Evolutionary conservation across 805 yeast species (phyloP), one percentile per base, ranked within the genome.

Genomic region (Lipomyces starkeyi): DNA sequence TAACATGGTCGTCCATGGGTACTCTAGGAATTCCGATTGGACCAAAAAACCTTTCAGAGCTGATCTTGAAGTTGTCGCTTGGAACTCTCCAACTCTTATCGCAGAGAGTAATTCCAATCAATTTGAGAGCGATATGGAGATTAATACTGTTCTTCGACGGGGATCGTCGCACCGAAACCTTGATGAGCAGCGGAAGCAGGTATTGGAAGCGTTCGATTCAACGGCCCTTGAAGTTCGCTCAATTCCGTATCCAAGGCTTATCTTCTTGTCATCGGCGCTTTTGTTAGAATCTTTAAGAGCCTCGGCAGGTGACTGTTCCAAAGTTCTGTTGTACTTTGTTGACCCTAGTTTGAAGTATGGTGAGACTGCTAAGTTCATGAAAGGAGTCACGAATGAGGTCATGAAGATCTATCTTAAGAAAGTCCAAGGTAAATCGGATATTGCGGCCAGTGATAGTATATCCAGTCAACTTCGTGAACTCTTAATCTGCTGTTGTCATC

Each of bases 1-100:
- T 78, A 95, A 94, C 75, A 82, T 95, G 83, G 94, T 89, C 3
- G 90, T 93, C 34, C 97, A 95, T 78, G 99, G 99, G 0, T 92
- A 88, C 76, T 84, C 87, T n/a, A 82, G 82, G 64, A 82, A 82
- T 25, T 87, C 95, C 0, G 81, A 82, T 14, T 80, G 88, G 74
- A 84, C 86, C 17, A 78, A 80, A 64, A 79, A 79, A n/a, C 49
- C 49, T 7, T 83, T 85, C 74, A 77, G 78, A 56, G 73, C 73
- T 0, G 85, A 86, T 34, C 82, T 94, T 55, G 82, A 84, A 73
- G 81, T 87, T 63, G 90, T 95, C 72, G 98, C 99, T 0, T 86
- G 89, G 76, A 90, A 85, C 75, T 85, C 98, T 4, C 97, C 97
- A 1, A 92, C 97, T 1, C 82, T 93, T 62, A 97, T 97, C 0